Conservation (phyloP, 192 early-diverging fungal species). For the Coemansia sp. region DNA sequence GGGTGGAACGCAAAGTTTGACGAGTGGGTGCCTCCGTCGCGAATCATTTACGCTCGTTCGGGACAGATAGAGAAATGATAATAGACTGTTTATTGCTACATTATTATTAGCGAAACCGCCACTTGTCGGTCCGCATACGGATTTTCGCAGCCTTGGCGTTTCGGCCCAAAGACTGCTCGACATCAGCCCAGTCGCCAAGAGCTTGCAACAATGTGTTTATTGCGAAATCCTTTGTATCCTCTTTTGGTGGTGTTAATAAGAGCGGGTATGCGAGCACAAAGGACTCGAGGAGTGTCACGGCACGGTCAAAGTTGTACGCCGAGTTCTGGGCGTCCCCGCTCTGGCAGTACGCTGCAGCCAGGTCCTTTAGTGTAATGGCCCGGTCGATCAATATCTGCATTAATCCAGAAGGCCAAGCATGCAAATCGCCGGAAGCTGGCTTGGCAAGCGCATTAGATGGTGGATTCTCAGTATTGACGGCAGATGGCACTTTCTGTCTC, state of each 20-base stretch:
- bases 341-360: conserved; percentile 14
- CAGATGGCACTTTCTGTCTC: not conserved
- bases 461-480: not conserved
- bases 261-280: not conserved
- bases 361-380: conserved; percentile 5
- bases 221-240: not conserved
- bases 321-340: conserved; percentile 18
- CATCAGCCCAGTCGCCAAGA: conserved; percentile 23
- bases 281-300: conserved; percentile 14
- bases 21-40: conserved; percentile 47
- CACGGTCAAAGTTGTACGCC: conserved; percentile 16
- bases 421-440: not conserved
- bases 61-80: not conserved
- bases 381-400: conserved; percentile 10
- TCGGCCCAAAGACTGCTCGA: conserved; percentile 33
- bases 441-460: not conserved
- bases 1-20: conserved; percentile 45
- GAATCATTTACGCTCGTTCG: conserved; percentile 20
- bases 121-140: conserved; percentile 11
- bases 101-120: not conserved
- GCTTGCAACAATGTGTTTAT: not conserved
- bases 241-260: not conserved
- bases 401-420: not conserved
- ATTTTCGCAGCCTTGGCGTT: conserved; percentile 18
- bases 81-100: not conserved